A percentile compares a stretch with the other conserved stretches of the same genome.
Conservation (phyloP, 2,329 filamentous ascomycete genomes). For the Bipolaris gigantea region DNA sequence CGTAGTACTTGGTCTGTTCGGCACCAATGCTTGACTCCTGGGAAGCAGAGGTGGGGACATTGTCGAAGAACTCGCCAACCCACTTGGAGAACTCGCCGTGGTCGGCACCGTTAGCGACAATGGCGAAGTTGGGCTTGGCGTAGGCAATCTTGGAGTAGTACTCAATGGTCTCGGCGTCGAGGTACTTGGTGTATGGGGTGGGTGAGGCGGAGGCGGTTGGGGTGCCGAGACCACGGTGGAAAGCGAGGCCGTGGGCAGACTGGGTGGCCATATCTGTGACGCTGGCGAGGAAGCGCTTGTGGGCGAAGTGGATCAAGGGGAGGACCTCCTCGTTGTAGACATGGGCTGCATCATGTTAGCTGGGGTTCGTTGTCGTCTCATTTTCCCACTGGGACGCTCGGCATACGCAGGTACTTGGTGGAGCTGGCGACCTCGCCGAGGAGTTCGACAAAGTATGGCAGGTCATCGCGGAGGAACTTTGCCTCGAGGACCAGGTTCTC, state of each 20-base stretch:
- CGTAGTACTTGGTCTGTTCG: conserved; percentile 80
- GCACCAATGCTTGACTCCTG: conserved; percentile 57
- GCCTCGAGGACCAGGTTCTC: conserved; percentile 91
- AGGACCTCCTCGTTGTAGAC: conserved; percentile 89
- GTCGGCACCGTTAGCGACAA: conserved; percentile 86
- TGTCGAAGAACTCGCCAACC: conserved; percentile 89
- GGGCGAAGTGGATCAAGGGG: conserved; percentile 73
- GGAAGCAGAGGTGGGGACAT: conserved; percentile 56
- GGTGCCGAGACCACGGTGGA: conserved; percentile 88
- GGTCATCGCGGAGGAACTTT: conserved; percentile 91
- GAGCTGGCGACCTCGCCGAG: conserved; percentile 86
- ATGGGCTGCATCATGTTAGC: conserved; percentile 62
- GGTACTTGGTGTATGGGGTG: conserved; percentile 75
- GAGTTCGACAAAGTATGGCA: conserved; percentile 96
- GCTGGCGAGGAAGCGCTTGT: conserved; percentile 68
- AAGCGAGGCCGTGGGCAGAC: conserved; percentile 81
- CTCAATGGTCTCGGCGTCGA: conserved; percentile 73
- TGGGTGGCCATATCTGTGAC: conserved; percentile 76
- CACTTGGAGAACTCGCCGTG: conserved; percentile 79
- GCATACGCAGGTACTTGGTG: conserved; percentile 76
- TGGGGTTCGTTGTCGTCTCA: conserved; percentile 3
- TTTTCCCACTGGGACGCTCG: conserved; percentile 26
- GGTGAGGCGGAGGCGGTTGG: conserved; percentile 73
- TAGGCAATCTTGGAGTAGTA: conserved; percentile 79
- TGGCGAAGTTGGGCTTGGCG: conserved; percentile 84